These are phyloP conservation scores for Salvia hispanica DNA, from an alignment of 257 asterid species.

Conservation along the genomic window DNA sequence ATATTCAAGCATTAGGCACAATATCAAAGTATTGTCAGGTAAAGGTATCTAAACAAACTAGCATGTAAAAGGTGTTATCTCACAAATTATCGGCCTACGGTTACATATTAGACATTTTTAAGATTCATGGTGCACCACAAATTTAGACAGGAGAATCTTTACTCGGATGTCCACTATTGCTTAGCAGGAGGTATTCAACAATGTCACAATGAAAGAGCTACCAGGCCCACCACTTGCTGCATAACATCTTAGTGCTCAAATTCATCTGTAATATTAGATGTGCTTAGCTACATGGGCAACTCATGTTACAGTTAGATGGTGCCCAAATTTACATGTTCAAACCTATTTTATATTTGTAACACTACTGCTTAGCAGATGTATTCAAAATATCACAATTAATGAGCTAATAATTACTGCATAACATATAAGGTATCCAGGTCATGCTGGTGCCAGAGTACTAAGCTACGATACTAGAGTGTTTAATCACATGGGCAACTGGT, in stretches of 20 bases:
- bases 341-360: too few species aligned
- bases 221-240: constrained; percentile 7
- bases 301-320: neutral
- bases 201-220: constrained; percentile 6
- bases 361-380: too few species aligned
- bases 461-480: neutral
- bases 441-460: constrained; percentile 6
- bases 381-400: too few species aligned
- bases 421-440: neutral
- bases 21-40: constrained; percentile 19
- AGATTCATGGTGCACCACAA: constrained; percentile 25
- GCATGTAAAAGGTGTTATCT: neutral
- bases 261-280: neutral
- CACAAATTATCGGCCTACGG: constrained; percentile 6
- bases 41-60: constrained; percentile 10
- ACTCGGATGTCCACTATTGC: neutral
- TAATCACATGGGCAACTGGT: neutral
- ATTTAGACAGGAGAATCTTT: neutral
- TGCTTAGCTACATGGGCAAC: neutral
- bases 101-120: neutral
- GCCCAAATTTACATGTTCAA: too few species aligned
- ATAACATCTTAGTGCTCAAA: neutral
- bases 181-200: constrained; percentile 6
- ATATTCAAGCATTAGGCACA: constrained; percentile 6
- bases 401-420: too few species aligned